Base-by-base conservation (phyloP, 306 rosid species). In the Prunus fruticosa region DNA sequence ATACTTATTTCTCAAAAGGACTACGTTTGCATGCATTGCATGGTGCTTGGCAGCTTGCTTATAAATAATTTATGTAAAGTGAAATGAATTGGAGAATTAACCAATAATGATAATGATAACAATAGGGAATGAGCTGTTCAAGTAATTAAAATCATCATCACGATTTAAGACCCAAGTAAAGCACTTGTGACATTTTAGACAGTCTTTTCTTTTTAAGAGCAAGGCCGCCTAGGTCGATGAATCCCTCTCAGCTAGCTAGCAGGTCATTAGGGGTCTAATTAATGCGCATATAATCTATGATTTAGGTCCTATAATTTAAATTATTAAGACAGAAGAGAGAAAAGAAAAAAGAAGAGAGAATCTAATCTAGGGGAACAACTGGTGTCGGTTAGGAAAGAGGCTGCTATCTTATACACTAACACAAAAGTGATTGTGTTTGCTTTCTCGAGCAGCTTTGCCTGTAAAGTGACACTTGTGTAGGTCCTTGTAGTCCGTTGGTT, bases 71-170 rank as follows among this genome's bases (percentile, higher is more conserved):
- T 64, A 16, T 15, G 52, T 43, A 43, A 69, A 64, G 52, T 11
- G 6, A 16, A 71, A 65, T 41, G 32, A 8, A 38, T 38, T 38
- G 47, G 12, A 38, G 43, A 38, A 38, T 38, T 30, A 67, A 34
- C 65, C 71, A 57, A 60, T 77, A 11, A 64, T n/a, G 54, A 72
- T 68, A 70, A 70, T 60, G 64, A 71, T 32, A 72, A 74, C 70
- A 67, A 45, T 67, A 16, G 80, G 78, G 76, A 71, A 53, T 85
- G 84, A 80, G 76, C 85, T 85, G 88, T 85, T 62, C 66, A 56
- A 8, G 53, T 32, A 71, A 32, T 54, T 23, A 77, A 74, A 79
- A 50, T 69, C 41, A 58, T 23, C 49, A 38, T 38, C 43, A 38
- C 9, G 43, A 38, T 5, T 34, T 34, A 69, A 69, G 74, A 80